These are phyloP conservation scores for Fusarium humuli DNA, from an alignment of 2,329 filamentous ascomycete genomes.

Conservation along the genomic window DNA sequence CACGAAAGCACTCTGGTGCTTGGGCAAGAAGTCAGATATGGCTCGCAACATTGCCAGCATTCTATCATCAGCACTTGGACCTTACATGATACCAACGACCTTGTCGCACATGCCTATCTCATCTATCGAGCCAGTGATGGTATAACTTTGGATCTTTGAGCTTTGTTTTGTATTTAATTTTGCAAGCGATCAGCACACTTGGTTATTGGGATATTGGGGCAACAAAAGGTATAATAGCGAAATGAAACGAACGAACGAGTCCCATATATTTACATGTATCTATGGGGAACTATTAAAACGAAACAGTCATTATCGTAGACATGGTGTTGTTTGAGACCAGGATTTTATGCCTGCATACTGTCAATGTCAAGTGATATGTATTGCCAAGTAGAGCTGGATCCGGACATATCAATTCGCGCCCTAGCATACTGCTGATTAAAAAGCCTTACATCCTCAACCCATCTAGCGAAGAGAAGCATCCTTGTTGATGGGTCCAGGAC, in stretches of 20 bases:
- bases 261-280: constrained; percentile 17
- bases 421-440: not conserved
- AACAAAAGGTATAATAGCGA: constrained; percentile 19
- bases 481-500: not conserved
- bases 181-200: constrained; percentile 1
- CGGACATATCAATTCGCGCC: not conserved
- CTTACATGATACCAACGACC: constrained; percentile 41
- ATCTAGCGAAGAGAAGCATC: not conserved
- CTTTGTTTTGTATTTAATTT: constrained; percentile 10
- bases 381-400: not conserved
- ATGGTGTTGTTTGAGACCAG: not conserved
- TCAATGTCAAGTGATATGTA: not conserved
- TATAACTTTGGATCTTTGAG: constrained; percentile 7
- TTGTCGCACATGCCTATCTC: constrained; percentile 31
- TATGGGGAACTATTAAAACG: constrained; percentile 5
- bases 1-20: constrained; percentile 64
- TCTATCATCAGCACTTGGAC: constrained; percentile 42
- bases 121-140: constrained; percentile 34
- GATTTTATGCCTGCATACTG: not conserved
- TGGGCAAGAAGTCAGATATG: constrained; percentile 68
- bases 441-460: not conserved
- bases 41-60: constrained; percentile 47
- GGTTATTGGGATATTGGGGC: constrained; percentile 3
- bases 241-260: constrained; percentile 12
- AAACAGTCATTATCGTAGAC: constrained; percentile 23